Percentiles rank a stretch among this genome's conserved stretches.
These are phyloP conservation scores for Zizania palustris DNA, from an alignment of 202 grass and related monocot species.

Conservation along the genomic window DNA sequence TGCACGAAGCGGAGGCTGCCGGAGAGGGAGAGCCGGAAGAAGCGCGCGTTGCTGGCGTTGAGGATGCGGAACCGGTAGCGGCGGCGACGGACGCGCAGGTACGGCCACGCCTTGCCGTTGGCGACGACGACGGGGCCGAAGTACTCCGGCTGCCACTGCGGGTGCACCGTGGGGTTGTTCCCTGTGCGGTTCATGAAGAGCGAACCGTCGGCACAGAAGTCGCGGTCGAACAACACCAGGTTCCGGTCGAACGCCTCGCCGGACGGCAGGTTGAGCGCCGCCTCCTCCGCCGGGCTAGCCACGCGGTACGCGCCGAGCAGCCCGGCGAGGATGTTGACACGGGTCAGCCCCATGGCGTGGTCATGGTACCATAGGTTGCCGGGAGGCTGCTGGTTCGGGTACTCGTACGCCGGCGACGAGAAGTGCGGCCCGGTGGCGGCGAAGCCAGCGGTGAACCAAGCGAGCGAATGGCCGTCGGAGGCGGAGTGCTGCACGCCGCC, in stretches of 20 bases:
- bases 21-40: slow-evolving; percentile 69
- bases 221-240: slow-evolving; percentile 74
- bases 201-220: slow-evolving; percentile 54
- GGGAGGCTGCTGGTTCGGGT: slow-evolving; percentile 74
- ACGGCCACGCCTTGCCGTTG: slow-evolving; percentile 92
- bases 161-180: slow-evolving; percentile 72
- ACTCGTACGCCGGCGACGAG: slow-evolving; percentile 45
- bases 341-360: slow-evolving; percentile 86
- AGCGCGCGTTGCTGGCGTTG: slow-evolving; percentile 97
- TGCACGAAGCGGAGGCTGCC: slow-evolving; percentile 62
- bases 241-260: slow-evolving; percentile 55
- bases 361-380: slow-evolving; percentile 93
- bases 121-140: slow-evolving; percentile 64
- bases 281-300: slow-evolving; percentile 30
- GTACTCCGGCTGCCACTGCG: slow-evolving; percentile 95
- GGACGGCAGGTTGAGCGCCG: slow-evolving; percentile 44
- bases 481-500: slow-evolving; percentile 78
- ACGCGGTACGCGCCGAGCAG: slow-evolving; percentile 69
- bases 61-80: slow-evolving; percentile 80
- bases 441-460: slow-evolving; percentile 67
- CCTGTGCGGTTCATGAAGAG: slow-evolving; percentile 81
- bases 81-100: slow-evolving; percentile 54
- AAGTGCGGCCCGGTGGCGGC: slow-evolving; percentile 51
- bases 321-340: slow-evolving; percentile 81
- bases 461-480: slow-evolving; percentile 71